Percentiles rank a stretch among this genome's conserved stretches.
Conservation (phyloP, 306 rosid species). For the Trifolium fragiferum region DNA sequence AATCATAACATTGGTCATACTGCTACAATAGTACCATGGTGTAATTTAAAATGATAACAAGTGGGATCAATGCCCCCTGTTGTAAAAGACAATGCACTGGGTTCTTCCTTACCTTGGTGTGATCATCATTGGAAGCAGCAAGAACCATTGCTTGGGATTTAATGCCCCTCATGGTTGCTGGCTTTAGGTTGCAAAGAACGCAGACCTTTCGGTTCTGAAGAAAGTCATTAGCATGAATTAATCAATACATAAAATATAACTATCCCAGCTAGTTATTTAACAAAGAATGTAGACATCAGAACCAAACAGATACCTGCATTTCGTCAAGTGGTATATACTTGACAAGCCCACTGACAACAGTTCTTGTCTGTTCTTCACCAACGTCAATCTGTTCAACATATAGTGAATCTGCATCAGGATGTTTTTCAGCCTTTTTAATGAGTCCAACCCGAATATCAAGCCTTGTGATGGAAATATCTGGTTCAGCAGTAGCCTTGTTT, state of each 20-base stretch:
- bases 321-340: conserved; percentile 84
- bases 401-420: conserved; percentile 92
- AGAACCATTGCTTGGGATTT: conserved; percentile 99
- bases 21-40: neutral
- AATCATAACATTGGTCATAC: conserved; percentile 3
- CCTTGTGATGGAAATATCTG: conserved; percentile 74
- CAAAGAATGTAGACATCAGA: conserved; percentile 20
- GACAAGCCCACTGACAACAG: conserved; percentile 96
- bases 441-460: conserved; percentile 92
- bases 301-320: conserved; percentile 75
- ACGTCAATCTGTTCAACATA: conserved; percentile 96
- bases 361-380: conserved; percentile 80
- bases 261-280: conserved; percentile 5
- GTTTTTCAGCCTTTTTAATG: conserved; percentile 76
- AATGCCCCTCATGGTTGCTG: conserved; percentile 83
- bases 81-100: conserved; percentile 15
- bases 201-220: conserved; percentile 90
- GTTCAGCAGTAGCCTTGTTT: conserved; percentile 58
- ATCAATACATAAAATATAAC: conserved; percentile 5
- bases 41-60: conserved; percentile 16
- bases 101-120: conserved; percentile 60
- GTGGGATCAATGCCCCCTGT: conserved; percentile 1
- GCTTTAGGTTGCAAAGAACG: conserved; percentile 94
- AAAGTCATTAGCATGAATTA: conserved; percentile 33
- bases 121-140: conserved; percentile 78